Evolutionary conservation across 352 stramenopile genomes (phyloP), one percentile per base, ranked within the genome.

Genomic region (Phytophthora colocasiae): DNA sequence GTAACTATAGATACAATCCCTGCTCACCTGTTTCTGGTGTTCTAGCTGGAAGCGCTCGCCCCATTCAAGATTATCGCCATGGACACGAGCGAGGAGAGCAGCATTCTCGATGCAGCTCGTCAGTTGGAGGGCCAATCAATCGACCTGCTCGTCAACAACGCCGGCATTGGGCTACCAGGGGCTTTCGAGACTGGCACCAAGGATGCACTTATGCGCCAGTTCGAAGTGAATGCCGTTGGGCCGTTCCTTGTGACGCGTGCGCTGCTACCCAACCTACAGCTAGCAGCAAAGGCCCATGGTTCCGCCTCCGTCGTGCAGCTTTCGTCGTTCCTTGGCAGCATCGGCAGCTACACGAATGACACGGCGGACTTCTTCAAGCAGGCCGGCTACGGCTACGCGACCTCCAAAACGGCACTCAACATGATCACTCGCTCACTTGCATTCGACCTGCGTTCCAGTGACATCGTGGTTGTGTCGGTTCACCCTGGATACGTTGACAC

Each of bases 121-220:
- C 58, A 73, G 27, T 60, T 87, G 0, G 64, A 82, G n/a, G 64
- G 70, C 24, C 71, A 77, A 9, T 27, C 66, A 3, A 75, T 91
- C 51, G 78, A 89, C 34, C 38, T 89, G 47, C 66, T 89, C 10
- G 67, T 88, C 48, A 86, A 91, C 71, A 89, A 89, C 44, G 80
- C 79, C 1, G 75, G 75, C 22, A 79, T 83, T 9, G 60, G 80
- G 34, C 43, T 65, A 19, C 55, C 63, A 63, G 45, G 6, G 17
- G 58, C 31, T 1, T 38, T 87, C 12, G 55, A 47, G 34, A 70
- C 63, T 9, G 60, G 55, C 17, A 77, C 71, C 22, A 83, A 82
- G 60, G 65, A 80, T 15, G 56, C 77, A 10, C 22, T 86, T 8
- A 64, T 87, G 66, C 54, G 51, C 57, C 2, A 67, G 83, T 26